Percentiles rank a stretch among this genome's conserved stretches.
Evolutionary conservation across 768 basidiomycete genomes (phyloP).

Genomic region (Clavulina sp.): DNA sequence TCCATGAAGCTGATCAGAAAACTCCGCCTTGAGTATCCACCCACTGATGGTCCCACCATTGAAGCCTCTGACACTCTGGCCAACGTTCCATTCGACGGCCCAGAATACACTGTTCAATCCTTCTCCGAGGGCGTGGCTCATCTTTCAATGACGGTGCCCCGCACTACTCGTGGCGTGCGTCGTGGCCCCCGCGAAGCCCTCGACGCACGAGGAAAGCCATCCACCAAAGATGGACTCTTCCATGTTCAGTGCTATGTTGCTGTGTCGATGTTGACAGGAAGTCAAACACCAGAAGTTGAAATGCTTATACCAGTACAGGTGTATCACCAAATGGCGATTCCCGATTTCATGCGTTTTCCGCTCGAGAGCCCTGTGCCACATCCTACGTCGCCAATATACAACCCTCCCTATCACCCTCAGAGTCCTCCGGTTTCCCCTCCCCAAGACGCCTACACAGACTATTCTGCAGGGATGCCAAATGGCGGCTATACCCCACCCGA

Average conservation of each 20-base stretch:
- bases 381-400: neutral
- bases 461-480: no score
- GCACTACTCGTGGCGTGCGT: constrained; percentile 40
- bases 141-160: constrained; percentile 67
- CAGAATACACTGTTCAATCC: constrained; percentile 56
- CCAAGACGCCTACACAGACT: no score
- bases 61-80: constrained; percentile 51
- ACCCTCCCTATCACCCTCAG: no score
- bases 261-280: constrained; percentile 51
- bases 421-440: no score
- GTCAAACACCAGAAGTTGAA: constrained; percentile 37
- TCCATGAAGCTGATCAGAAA: constrained; percentile 42
- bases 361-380: neutral
- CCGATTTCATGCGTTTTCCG: neutral
- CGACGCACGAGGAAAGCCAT: constrained; percentile 19
- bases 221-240: constrained; percentile 32
- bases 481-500: no score
- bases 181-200: constrained; percentile 45
- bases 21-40: constrained; percentile 31
- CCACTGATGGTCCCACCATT: constrained; percentile 27
- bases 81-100: constrained; percentile 51
- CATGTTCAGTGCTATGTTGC: constrained; percentile 47
- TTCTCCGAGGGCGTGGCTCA: constrained; percentile 63
- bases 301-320: neutral
- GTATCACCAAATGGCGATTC: neutral